Evolutionary conservation across 176 grass and related monocot species (phyloP).

Genomic region (Zea luxurians): DNA sequence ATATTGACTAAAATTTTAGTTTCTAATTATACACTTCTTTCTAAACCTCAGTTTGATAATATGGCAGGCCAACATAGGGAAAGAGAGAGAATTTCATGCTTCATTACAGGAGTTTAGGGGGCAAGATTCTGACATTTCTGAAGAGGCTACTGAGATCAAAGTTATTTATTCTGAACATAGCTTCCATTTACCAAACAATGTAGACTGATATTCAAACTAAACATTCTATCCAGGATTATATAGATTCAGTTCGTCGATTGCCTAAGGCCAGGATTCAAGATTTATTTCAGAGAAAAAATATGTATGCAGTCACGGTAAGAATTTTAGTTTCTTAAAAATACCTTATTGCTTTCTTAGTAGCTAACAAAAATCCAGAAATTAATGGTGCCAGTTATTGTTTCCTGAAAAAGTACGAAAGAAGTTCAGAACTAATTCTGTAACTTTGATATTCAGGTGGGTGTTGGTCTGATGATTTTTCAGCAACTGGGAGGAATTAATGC

Average conservation of each 20-base stretch:
- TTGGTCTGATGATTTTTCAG: too few relatives aligned
- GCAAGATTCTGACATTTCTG: constrained; percentile 48
- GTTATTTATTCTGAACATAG: constrained; percentile 31
- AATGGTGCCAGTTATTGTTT: constrained; percentile 18
- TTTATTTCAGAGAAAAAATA: constrained; percentile 59
- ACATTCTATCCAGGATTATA: constrained; percentile 49
- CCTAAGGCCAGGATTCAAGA: constrained; percentile 55
- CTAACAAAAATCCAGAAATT: not conserved
- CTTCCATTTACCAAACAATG: constrained; percentile 15
- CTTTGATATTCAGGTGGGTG: not conserved
- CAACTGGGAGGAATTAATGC: too few relatives aligned
- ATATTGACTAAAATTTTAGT: constrained; percentile 6
- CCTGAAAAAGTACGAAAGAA: constrained; percentile 9
- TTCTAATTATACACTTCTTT: not conserved
- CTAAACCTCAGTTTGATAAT: constrained; percentile 13
- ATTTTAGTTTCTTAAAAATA: not conserved
- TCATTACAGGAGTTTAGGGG: constrained; percentile 65
- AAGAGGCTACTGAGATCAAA: constrained; percentile 64
- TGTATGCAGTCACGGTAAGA: constrained; percentile 63
- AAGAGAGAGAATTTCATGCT: constrained; percentile 52
- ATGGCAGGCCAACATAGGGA: constrained; percentile 57
- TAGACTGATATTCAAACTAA: constrained; percentile 4
- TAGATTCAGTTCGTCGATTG: constrained; percentile 47
- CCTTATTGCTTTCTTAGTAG: not conserved
- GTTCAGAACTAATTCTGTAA: constrained; percentile 24